These are phyloP conservation scores for Ploettnerulaceae sp. DNA, from an alignment of 2,329 filamentous ascomycete species.

Conservation along the genomic window DNA sequence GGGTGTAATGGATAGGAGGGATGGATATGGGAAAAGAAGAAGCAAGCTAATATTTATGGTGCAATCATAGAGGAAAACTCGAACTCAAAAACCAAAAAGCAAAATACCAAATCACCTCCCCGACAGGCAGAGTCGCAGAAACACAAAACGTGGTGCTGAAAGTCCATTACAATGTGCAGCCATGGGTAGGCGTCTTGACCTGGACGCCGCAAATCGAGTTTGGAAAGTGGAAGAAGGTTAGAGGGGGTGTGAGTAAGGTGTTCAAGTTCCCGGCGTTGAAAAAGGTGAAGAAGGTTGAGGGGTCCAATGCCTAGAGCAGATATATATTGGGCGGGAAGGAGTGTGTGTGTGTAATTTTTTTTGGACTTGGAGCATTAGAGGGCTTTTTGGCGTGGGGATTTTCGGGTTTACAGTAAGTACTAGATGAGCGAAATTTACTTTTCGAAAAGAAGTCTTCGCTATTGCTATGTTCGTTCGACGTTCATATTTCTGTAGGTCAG, in stretches of 20 bases:
- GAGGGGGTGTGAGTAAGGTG: conserved; percentile 57
- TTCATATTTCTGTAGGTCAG: too few relatives aligned
- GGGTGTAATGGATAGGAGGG: neutral
- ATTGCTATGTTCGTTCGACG: too few relatives aligned
- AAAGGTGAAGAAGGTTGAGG: conserved; percentile 46
- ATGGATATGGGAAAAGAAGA: too few relatives aligned
- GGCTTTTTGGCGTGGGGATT: too few relatives aligned
- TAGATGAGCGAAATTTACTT: too few relatives aligned
- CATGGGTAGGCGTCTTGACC: conserved; percentile 84
- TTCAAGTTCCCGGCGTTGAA: conserved; percentile 64
- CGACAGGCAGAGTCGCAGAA: conserved; percentile 71
- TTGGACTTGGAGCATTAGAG: too few relatives aligned
- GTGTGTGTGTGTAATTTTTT: too few relatives aligned
- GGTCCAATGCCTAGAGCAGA: too few relatives aligned
- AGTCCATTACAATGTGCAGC: conserved; percentile 94
- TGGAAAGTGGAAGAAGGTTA: conserved; percentile 60
- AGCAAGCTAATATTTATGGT: conserved; percentile 12
- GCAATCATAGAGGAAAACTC: conserved; percentile 57
- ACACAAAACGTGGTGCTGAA: conserved; percentile 69
- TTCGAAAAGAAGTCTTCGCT: too few relatives aligned
- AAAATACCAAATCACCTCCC: conserved; percentile 96
- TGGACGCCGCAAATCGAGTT: conserved; percentile 62
- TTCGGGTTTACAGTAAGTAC: too few relatives aligned
- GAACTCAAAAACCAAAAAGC: conserved; percentile 78
- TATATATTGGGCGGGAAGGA: too few relatives aligned